Evolutionary conservation across 768 basidiomycete genomes (phyloP), one percentile per base, ranked within the genome.

Genomic region (Leccinum imitatum): DNA sequence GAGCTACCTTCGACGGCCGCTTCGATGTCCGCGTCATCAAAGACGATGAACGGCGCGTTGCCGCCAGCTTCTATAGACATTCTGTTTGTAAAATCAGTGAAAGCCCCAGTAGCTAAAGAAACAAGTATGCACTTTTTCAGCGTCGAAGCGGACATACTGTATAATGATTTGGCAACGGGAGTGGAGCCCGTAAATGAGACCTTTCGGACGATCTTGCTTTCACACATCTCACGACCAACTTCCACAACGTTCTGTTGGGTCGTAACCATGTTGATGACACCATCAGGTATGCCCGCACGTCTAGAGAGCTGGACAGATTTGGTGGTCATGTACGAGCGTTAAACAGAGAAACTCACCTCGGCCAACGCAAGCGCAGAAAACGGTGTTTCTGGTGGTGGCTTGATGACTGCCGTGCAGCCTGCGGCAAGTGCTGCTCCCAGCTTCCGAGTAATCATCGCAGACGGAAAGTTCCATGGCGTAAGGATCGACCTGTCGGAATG

Each of bases 41-140:
- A 98, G 7, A 99, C 91, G 65, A 98, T 97, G 74, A 99, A 95
- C 0, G 96, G 91, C 0, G 95, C 87, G 65, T 98, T 98, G 30
- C 97, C 96, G 14, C 95, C 93, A 30, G 94, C 91, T 76, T 96
- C 94, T 39, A 94, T 74, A 2, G 93, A 93, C 10, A 86, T 71
- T 63, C 86, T 79, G 51, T 53, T 53, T 39, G 47, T 17, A 53
- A 37, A 37, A 48, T 63, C 30, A 63, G 50, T 19, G n/a, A 19
- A 52, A 27, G 58, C 25, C 44, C 11, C 10, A 51, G 17, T n/a
- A 46, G 10, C 35, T 23, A 17, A 37, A 35, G 6, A 21, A 54
- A 21, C 7, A 25, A 21, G 54, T 7, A 68, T 82, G 5, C 33
- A 91, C 91, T 93, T 94, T 75, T 95, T 95, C 66, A 95, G 67